Conservation (phyloP, 139 green algal species). For the Picochlorum sp. region DNA sequence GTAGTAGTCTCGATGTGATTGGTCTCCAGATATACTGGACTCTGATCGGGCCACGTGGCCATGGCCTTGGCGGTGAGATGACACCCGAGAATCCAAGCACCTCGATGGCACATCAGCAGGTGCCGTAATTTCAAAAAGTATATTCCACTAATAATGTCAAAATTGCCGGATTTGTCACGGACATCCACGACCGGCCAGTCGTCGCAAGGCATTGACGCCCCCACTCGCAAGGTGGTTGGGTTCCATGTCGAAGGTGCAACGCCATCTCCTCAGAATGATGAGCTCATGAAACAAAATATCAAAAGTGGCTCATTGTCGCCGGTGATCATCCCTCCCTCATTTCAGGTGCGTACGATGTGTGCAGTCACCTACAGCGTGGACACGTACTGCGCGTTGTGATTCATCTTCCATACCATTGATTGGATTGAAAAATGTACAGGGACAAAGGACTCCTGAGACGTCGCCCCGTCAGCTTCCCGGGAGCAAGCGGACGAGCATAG, state of each 20-base stretch:
- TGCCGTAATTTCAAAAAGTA: too few relatives aligned
- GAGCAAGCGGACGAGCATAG: not conserved
- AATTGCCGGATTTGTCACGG: slow-evolving; percentile 13
- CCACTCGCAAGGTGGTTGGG: slow-evolving; percentile 51
- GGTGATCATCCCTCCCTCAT: slow-evolving; percentile 74
- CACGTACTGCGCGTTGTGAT: too few relatives aligned
- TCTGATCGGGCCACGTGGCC: too few relatives aligned
- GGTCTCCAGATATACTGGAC: too few relatives aligned
- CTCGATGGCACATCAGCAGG: too few relatives aligned
- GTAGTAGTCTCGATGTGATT: too few relatives aligned
- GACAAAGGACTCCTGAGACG: not conserved
- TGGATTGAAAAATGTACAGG: not conserved
- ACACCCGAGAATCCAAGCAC: too few relatives aligned
- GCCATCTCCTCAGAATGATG: slow-evolving; percentile 36
- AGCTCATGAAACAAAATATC: not conserved
- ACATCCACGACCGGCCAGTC: slow-evolving; percentile 1
- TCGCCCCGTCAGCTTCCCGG: not conserved
- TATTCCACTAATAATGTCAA: not conserved
- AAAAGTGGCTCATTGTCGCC: slow-evolving; percentile 48
- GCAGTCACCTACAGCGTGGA: too few relatives aligned
- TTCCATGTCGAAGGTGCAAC: slow-evolving; percentile 68
- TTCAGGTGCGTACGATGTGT: slow-evolving; percentile 45
- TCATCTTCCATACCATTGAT: not conserved
- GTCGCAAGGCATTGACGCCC: slow-evolving; percentile 1
- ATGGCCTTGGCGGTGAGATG: too few relatives aligned